Evolutionary conservation across 768 basidiomycete genomes (phyloP), one percentile per base, ranked within the genome.

Genomic region (Xerocomellus intermedius): DNA sequence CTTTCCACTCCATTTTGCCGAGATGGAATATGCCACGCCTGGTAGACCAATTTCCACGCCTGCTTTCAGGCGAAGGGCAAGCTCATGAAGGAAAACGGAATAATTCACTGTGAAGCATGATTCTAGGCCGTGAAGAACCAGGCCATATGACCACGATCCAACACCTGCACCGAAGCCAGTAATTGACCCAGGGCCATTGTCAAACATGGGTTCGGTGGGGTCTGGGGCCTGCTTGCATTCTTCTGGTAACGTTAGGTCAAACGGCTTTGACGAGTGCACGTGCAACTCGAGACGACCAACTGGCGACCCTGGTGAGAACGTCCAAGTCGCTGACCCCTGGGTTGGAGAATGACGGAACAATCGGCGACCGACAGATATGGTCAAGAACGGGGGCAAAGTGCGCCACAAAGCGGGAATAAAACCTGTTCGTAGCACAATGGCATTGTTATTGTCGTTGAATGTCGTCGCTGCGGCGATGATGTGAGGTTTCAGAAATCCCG

Each of bases 101-200:
- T 78, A 75, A 60, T 85, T 80, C 19, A 74, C 79, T 21, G 77
- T 71, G 38, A 87, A 57, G 56, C 74, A 75, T 1, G 85, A 80
- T 37, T 78, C 56, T 30, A 77, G 60, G 12, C 75, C 76, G 22
- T 75, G 73, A 46, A 89, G 76, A 17, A 70, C 63, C 45, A 84
- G 44, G 12, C 84, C 84, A 55, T 71, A 72, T 12, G 75, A 75
- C 73, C 77, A 82, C 43, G 79, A 77, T 48, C 74, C 73, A 28
- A 75, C 60, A 28, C 81, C 74, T 57, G 70, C 69, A 37, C 75
- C 76, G 21, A 86, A 69, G 21, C 85, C 85, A 52, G 77, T 77
- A 30, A 69, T 69, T 7, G 84, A 83, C 21, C 82, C 82, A 50
- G 74, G 68, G 30, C 68, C 64, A 30, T 68, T 65, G 52, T 56